These are phyloP conservation scores for Hanseniaspora lachancei DNA, from an alignment of 805 yeast species.

Conservation along the genomic window DNA sequence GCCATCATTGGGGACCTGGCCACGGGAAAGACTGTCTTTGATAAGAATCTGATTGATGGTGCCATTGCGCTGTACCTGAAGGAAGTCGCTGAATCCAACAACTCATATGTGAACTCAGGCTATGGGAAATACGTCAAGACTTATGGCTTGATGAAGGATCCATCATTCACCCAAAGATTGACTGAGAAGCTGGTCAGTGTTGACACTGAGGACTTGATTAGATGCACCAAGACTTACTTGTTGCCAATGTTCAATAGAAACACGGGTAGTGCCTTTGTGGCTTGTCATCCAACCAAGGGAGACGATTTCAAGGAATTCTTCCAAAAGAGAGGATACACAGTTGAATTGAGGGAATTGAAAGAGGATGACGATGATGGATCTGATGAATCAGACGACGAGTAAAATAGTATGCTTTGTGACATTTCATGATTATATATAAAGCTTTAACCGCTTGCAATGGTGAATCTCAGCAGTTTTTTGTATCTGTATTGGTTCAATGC, in stretches of 20 bases:
- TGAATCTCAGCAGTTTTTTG: constrained; percentile 62
- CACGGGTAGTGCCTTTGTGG: constrained; percentile 7
- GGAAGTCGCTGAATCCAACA: constrained; percentile 52
- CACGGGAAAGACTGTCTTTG: constrained; percentile 41
- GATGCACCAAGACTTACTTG: constrained; percentile 44
- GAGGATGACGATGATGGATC: constrained; percentile 1
- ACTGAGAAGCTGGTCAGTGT: neutral
- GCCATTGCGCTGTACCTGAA: constrained; percentile 67
- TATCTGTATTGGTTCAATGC: constrained; percentile 57
- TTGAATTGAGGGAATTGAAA: constrained; percentile 1
- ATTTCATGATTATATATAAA: neutral
- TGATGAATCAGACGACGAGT: neutral
- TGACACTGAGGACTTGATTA: constrained; percentile 18
- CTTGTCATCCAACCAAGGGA: constrained; percentile 13
- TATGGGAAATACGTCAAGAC: constrained; percentile 37
- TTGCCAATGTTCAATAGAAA: constrained; percentile 42
- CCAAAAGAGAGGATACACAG: constrained; percentile 2
- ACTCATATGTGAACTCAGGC: constrained; percentile 56
- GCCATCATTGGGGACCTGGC: constrained; percentile 51
- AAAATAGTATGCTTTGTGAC: neutral
- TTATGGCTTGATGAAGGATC: constrained; percentile 11
- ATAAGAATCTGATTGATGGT: constrained; percentile 48
- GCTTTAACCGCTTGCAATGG: constrained; percentile 44
- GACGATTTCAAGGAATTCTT: constrained; percentile 5
- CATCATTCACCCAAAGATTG: neutral